phyloP scores from a whole-genome alignment of 495 filamentous ascomycete species.

The Tetracladium setigerum region DNA sequence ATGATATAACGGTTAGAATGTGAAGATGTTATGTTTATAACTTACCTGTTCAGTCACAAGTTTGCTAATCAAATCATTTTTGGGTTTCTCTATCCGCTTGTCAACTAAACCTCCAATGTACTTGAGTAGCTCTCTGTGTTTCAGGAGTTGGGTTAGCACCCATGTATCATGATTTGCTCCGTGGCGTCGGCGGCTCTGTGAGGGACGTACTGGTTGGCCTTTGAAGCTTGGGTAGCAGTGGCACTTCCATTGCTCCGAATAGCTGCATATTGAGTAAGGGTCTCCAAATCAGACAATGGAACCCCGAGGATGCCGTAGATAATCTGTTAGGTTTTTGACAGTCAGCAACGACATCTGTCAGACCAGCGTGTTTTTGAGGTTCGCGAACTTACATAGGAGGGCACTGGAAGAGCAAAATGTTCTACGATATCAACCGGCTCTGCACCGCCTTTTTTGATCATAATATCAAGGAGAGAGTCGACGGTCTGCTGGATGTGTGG shows the following conservation, averaged over 20 bases:
- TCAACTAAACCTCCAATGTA: conserved; percentile 33
- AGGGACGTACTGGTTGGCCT: conserved; percentile 26
- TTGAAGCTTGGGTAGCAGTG: conserved; percentile 32
- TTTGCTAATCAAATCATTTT: conserved; percentile 36
- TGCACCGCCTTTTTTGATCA: conserved; percentile 25
- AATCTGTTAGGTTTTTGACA: conserved; percentile 22
- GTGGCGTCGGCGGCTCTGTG: no score
- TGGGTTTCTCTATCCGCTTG: conserved; percentile 24
- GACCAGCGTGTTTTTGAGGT: neutral
- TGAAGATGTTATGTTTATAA: no score
- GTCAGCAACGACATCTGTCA: neutral
- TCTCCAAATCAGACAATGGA: conserved; percentile 36
- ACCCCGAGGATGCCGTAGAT: conserved; percentile 41
- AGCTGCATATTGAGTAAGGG: conserved; percentile 32
- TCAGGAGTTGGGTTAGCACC: neutral
- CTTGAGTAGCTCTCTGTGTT: conserved; percentile 26
- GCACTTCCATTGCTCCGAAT: conserved; percentile 37
- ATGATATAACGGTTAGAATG: neutral
- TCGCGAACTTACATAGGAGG: conserved; percentile 28
- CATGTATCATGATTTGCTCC: neutral
- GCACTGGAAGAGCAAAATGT: conserved; percentile 34
- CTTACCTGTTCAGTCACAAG: conserved; percentile 30
- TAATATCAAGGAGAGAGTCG: conserved; percentile 27
- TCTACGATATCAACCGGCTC: conserved; percentile 35
- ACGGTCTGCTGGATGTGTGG: conserved; percentile 39